phyloP scores from a whole-genome alignment of 1,284 basidiomycete genomes.

The Cryptococcus jaspeensis region DNA sequence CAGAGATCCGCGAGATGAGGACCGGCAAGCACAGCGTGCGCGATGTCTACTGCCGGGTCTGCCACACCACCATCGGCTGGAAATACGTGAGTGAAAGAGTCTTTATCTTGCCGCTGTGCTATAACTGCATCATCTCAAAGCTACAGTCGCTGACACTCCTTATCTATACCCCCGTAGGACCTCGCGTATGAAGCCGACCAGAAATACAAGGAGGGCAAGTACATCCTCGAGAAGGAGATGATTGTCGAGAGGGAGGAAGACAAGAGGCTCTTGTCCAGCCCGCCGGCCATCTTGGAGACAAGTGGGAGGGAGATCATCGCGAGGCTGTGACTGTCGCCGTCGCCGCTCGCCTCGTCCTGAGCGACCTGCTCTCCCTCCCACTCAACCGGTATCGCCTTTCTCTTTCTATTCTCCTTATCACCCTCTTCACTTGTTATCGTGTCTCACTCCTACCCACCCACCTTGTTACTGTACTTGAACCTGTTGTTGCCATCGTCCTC shows the following conservation, averaged over 20 bases:
- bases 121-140: background rate
- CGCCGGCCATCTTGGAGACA: too few relatives aligned
- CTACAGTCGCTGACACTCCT: background rate
- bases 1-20: constrained; percentile 91
- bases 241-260: constrained; percentile 49
- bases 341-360: background rate
- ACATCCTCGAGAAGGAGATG: constrained; percentile 89
- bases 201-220: constrained; percentile 98
- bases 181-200: constrained; percentile 83
- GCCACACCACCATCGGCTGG: constrained; percentile 83
- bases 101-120: background rate
- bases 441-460: too few relatives aligned
- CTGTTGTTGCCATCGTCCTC: too few relatives aligned
- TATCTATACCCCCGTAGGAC: constrained; percentile 60
- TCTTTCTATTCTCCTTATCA: too few relatives aligned
- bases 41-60: constrained; percentile 90
- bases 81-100: constrained; percentile 75
- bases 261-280: background rate
- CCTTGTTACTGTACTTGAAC: too few relatives aligned
- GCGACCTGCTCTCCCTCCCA: background rate
- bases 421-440: background rate
- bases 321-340: constrained; percentile 5
- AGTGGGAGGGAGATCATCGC: background rate
- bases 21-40: constrained; percentile 95
- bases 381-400: background rate